Evolutionary conservation across 2,329 filamentous ascomycete genomes (phyloP), one percentile per base, ranked within the genome.

Genomic region (Pseudodiploospora longispora): DNA sequence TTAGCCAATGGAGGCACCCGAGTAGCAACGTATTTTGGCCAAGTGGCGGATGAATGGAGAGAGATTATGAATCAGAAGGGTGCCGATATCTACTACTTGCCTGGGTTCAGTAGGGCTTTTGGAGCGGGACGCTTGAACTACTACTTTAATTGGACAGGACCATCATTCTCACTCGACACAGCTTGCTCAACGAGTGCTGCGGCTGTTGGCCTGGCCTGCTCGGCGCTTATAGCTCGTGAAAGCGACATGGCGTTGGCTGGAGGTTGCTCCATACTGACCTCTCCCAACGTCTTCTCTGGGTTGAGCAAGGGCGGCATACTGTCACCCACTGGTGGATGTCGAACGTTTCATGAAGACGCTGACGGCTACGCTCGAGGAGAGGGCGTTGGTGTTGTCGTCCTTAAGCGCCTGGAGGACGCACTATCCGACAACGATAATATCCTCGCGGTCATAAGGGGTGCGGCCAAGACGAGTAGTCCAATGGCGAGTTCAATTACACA

Each of bases 291-390:
- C 68, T 87, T 87, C 65, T 74, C 82, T 8, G 84, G 83, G 53
- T 70, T 90, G 10, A 84, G 81, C 56, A 79, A 83, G 53, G 85
- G 84, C n/a, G 83, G 87, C 55, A 90, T 90, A 65, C 66, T 90
- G 52, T 87, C 83, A 32, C 84, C 50, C 41, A 58, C 47, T 3
- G 55, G 68, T 30, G 40, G 40, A 4, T 48, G 59, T 65, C 84
- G 86, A 58, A 87, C 85, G 0, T 90, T 87, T 58, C 85, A 89
- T 61, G 82, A 87, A 52, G 79, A 75, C 38, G 86, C 86, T 4
- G 85, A 89, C 63, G 85, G 85, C 2, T 89, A 90, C 65, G 90
- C 85, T 66, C 80, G 85, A 61, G 85, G 80, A 46, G 86, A 91
- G 54, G 80, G 79, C 30, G 83, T 83, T 51, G 85, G 81, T 6